A percentile compares a stretch with the other conserved stretches of the same genome.
Evolutionary conservation across 1,284 basidiomycete species (phyloP).

Genomic region (Rhodotorula sp.): DNA sequence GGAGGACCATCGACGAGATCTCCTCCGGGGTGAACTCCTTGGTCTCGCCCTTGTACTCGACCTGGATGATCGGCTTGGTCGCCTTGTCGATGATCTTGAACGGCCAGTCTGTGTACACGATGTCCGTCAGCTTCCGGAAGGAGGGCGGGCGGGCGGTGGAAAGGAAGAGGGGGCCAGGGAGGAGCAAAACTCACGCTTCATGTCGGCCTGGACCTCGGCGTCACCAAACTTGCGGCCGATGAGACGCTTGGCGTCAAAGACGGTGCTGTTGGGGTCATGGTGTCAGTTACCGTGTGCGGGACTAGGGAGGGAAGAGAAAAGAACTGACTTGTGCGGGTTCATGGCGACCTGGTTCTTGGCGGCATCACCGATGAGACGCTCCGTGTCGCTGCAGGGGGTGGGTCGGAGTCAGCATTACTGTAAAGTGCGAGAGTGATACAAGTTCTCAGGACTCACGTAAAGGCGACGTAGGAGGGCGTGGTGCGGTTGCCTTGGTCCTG

Average conservation of each 20-base stretch:
- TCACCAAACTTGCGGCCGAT: slow-evolving; percentile 85
- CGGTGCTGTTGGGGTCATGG: slow-evolving; percentile 53
- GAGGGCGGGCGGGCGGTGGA: too few relatives aligned
- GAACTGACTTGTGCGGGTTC: slow-evolving; percentile 59
- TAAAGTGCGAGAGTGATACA: too few relatives aligned
- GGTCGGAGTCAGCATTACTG: neutral
- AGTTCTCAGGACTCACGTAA: slow-evolving; percentile 55
- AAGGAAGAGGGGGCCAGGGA: too few relatives aligned
- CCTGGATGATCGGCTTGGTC: slow-evolving; percentile 83
- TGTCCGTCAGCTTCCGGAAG: neutral
- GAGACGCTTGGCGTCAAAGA: slow-evolving; percentile 87
- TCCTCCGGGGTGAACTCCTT: slow-evolving; percentile 96
- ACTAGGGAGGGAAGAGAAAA: too few relatives aligned
- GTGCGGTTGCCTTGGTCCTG: slow-evolving; percentile 96
- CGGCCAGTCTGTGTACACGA: slow-evolving; percentile 56
- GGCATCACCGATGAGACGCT: slow-evolving; percentile 93
- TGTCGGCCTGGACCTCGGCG: slow-evolving; percentile 85
- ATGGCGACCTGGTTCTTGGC: slow-evolving; percentile 65
- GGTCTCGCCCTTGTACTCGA: slow-evolving; percentile 85
- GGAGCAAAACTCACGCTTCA: slow-evolving; percentile 62
- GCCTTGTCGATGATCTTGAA: slow-evolving; percentile 80
- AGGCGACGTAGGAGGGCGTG: slow-evolving; percentile 90
- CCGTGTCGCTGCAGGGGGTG: slow-evolving; percentile 63
- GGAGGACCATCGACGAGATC: slow-evolving; percentile 90
- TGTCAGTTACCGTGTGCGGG: too few relatives aligned